A percentile compares a stretch with the other conserved stretches of the same genome.
These are phyloP conservation scores for Debaryomyces singareniensis DNA, from an alignment of 1,139 yeast species.

Conservation along the genomic window DNA sequence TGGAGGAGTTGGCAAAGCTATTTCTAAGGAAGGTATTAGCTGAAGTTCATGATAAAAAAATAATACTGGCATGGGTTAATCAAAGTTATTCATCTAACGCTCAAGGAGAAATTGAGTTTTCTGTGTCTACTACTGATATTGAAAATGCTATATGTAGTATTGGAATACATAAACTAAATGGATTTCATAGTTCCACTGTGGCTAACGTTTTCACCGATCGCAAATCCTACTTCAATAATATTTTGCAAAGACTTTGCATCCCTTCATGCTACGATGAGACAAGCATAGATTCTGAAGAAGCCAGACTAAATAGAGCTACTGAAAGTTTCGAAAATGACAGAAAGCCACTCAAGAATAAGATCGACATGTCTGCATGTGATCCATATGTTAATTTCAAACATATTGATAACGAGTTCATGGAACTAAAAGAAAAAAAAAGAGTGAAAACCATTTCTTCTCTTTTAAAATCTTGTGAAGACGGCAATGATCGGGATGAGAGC, in stretches of 20 bases:
- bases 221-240: background rate
- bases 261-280: too few species aligned
- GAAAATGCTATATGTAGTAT: conserved; percentile 2
- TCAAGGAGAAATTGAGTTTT: conserved; percentile 1
- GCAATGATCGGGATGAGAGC: background rate
- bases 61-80: conserved; percentile 5
- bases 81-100: too few species aligned
- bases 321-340: conserved; percentile 1
- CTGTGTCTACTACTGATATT: conserved; percentile 3
- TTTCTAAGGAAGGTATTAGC: conserved; percentile 5
- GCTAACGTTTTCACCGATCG: background rate
- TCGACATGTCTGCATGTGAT: background rate
- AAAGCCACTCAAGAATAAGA: background rate
- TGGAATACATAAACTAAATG: background rate
- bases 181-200: background rate
- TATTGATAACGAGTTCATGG: too few species aligned
- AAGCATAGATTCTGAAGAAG: background rate
- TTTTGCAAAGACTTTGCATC: background rate
- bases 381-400: background rate
- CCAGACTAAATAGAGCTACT: background rate
- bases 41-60: conserved; percentile 6
- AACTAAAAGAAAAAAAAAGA: too few species aligned
- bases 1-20: conserved; percentile 7
- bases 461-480: background rate
- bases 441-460: background rate